These are phyloP conservation scores for Epichloe hybrida DNA, from an alignment of 2,329 filamentous ascomycete genomes.

Conservation along the genomic window DNA sequence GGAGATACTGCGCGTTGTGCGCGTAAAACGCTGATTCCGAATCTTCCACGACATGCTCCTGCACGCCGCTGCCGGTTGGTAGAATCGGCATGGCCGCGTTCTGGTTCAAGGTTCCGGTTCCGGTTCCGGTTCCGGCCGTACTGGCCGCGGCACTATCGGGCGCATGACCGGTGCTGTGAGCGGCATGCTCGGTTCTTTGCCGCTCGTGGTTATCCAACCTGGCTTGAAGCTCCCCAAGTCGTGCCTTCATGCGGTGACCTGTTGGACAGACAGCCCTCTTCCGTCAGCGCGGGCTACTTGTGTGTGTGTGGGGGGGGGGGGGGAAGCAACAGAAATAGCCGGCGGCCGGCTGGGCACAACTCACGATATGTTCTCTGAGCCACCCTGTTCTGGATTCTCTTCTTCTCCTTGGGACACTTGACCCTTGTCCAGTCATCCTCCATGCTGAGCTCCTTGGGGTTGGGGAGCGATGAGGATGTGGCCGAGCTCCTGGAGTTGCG, in stretches of 20 bases:
- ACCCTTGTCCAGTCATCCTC: constrained; percentile 9
- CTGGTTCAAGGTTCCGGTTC: too few relatives aligned
- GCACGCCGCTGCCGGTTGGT: constrained; percentile 5
- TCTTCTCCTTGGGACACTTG: constrained; percentile 7
- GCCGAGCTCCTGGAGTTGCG: neutral
- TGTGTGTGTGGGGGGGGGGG: neutral
- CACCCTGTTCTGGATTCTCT: constrained; percentile 8
- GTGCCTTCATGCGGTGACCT: constrained; percentile 20
- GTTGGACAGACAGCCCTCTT: too few relatives aligned
- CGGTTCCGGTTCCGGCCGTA: neutral
- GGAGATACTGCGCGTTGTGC: constrained; percentile 6
- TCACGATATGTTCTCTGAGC: constrained; percentile 16
- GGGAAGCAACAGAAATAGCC: neutral
- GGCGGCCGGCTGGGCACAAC: neutral
- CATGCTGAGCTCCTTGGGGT: constrained; percentile 2
- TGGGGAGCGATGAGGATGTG: constrained; percentile 1
- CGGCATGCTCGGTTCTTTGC: constrained; percentile 4
- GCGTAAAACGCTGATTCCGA: constrained; percentile 6
- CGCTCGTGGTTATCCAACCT: constrained; percentile 16
- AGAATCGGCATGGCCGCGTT: neutral
- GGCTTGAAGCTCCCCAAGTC: constrained; percentile 17
- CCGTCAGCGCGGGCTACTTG: neutral
- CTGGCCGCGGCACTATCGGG: neutral
- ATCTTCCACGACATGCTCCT: constrained; percentile 7
- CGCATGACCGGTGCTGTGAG: neutral